Evolutionary conservation across 2,329 filamentous ascomycete species (phyloP).

Genomic region (Aspergillus uvarum): DNA sequence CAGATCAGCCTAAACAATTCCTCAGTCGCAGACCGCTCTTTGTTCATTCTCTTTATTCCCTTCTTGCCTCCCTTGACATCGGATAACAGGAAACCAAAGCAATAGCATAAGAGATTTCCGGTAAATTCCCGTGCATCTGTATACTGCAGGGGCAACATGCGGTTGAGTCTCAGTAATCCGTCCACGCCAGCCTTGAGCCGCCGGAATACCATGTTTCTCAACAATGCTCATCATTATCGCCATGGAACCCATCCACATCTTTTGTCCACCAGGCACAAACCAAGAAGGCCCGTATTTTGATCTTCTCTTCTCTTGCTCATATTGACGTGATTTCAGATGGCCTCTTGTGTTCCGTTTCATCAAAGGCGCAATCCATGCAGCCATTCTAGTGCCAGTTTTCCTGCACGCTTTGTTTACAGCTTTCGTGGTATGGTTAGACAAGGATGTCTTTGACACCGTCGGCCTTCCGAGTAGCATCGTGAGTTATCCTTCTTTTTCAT

Average conservation of each 20-base stretch:
- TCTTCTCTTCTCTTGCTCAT: background rate
- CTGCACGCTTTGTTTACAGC: conserved; percentile 60
- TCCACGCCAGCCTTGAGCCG: conserved; percentile 33
- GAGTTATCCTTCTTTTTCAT: conserved; percentile 18
- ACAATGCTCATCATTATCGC: conserved; percentile 20
- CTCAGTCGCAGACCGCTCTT: background rate
- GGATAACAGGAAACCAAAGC: background rate
- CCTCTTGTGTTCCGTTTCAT: conserved; percentile 64
- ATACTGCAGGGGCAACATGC: conserved; percentile 18
- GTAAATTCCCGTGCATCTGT: too few species aligned
- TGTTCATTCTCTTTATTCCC: background rate
- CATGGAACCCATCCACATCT: conserved; percentile 33
- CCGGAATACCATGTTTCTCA: conserved; percentile 27
- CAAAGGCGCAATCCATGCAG: conserved; percentile 62
- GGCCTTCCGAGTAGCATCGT: conserved; percentile 60
- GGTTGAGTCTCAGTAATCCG: conserved; percentile 32
- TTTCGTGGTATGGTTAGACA: conserved; percentile 59
- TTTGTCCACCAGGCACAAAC: conserved; percentile 33
- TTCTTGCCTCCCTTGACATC: background rate
- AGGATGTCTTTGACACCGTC: conserved; percentile 51
- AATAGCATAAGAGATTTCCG: too few species aligned
- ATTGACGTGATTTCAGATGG: conserved; percentile 46
- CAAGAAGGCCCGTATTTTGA: conserved; percentile 26
- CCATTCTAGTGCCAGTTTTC: conserved; percentile 57
- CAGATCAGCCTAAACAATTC: too few species aligned